Evolutionary conservation across 2,329 filamentous ascomycete species (phyloP).

Genomic region (Anisogramma anomala): DNA sequence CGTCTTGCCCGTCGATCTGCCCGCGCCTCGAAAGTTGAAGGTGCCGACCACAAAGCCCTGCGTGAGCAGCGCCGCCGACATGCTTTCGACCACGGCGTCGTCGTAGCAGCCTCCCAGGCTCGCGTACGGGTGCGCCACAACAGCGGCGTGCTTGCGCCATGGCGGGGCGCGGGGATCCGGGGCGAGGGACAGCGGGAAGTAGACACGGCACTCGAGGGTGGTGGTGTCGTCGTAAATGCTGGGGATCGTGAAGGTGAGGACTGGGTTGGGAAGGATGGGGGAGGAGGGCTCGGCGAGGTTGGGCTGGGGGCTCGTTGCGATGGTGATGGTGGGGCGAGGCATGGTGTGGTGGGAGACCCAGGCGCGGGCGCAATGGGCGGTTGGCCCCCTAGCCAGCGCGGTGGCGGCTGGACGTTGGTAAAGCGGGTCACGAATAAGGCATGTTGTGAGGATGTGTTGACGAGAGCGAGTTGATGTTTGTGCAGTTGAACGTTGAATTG

Average conservation of each 20-base stretch:
- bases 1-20: constrained; percentile 61
- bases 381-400: neutral
- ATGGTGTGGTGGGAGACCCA: neutral
- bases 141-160: constrained; percentile 40
- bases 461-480: neutral
- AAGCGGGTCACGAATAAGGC: too few relatives aligned
- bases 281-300: neutral
- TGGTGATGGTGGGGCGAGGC: neutral
- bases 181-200: constrained; percentile 48
- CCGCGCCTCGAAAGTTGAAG: constrained; percentile 89
- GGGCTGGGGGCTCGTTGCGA: neutral
- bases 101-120: constrained; percentile 77
- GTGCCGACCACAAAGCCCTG: constrained; percentile 67
- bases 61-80: constrained; percentile 53
- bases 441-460: too few relatives aligned
- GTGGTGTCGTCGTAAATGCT: constrained; percentile 76
- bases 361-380: neutral
- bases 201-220: constrained; percentile 69
- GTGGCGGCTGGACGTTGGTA: too few relatives aligned
- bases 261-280: constrained; percentile 43
- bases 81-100: constrained; percentile 62
- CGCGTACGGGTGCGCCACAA: constrained; percentile 86
- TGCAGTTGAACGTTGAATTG: too few relatives aligned
- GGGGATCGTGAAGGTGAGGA: constrained; percentile 63
- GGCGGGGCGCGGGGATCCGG: constrained; percentile 22